Evolutionary conservation across 495 filamentous ascomycete species (phyloP).

Genomic region (Annulohypoxylon moriforme): DNA sequence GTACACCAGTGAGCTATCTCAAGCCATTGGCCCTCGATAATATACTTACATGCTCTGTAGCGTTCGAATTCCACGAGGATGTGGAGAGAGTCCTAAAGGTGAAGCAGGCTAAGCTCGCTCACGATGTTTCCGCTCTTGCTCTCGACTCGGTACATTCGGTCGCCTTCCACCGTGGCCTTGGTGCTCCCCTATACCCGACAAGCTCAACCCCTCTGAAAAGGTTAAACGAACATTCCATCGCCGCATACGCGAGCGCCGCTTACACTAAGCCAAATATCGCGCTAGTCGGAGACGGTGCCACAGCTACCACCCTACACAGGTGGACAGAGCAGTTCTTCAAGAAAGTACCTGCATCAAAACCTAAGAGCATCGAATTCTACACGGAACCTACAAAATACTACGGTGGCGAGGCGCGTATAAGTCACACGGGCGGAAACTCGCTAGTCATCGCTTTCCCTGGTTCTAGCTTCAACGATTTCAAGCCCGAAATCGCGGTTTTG

Average conservation of each 20-base stretch:
- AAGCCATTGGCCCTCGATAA: slow-evolving; percentile 39
- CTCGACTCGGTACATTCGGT: slow-evolving; percentile 85
- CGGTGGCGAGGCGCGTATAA: slow-evolving; percentile 92
- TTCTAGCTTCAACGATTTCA: slow-evolving; percentile 79
- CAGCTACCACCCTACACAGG: slow-evolving; percentile 79
- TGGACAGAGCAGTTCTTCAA: slow-evolving; percentile 94
- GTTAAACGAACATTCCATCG: slow-evolving; percentile 77
- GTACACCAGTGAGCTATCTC: slow-evolving; percentile 74
- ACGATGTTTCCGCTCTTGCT: slow-evolving; percentile 75
- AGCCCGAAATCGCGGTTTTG: slow-evolving; percentile 90
- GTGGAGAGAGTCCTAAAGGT: slow-evolving; percentile 76
- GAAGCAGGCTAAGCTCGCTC: slow-evolving; percentile 74
- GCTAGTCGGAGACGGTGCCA: slow-evolving; percentile 87
- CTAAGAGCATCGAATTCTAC: slow-evolving; percentile 54
- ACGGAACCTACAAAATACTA: slow-evolving; percentile 78
- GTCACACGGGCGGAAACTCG: slow-evolving; percentile 76
- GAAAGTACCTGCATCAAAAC: slow-evolving; percentile 56
- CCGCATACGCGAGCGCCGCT: slow-evolving; percentile 76
- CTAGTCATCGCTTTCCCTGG: slow-evolving; percentile 93
- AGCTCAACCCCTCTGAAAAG: slow-evolving; percentile 74
- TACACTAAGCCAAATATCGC: slow-evolving; percentile 92
- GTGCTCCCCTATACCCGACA: slow-evolving; percentile 75
- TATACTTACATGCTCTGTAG: slow-evolving; percentile 59
- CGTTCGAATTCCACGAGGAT: slow-evolving; percentile 88
- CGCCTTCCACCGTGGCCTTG: slow-evolving; percentile 95